phyloP scores from a whole-genome alignment of 371 early-diverging fungal species.

The Encephalitozoon hellem region DNA sequence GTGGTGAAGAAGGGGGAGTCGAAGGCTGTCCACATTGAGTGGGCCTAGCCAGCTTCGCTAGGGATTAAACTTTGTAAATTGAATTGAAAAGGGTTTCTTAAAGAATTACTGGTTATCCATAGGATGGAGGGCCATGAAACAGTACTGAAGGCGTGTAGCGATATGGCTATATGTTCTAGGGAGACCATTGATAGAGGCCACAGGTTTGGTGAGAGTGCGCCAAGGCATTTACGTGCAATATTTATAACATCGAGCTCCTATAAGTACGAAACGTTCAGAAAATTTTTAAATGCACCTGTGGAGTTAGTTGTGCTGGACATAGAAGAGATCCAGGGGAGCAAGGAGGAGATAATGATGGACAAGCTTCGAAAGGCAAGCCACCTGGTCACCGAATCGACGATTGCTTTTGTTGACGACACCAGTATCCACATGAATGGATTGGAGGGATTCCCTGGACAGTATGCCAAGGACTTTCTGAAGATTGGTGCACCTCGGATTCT shows the following conservation, averaged over 20 bases:
- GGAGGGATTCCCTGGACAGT: conserved; percentile 48
- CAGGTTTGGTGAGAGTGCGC: not conserved
- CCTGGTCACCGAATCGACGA: not conserved
- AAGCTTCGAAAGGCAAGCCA: conserved; percentile 20
- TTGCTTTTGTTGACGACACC: conserved; percentile 36
- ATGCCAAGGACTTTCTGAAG: conserved; percentile 41
- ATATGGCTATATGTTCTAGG: not conserved
- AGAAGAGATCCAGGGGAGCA: conserved; percentile 42
- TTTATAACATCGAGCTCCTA: not conserved
- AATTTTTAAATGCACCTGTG: not conserved
- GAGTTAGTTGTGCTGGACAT: conserved; percentile 10
- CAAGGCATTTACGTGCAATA: not conserved
- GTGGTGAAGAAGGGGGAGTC: conserved; percentile 35
- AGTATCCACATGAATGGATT: conserved; percentile 28
- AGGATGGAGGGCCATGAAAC: not conserved
- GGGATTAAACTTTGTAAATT: not conserved
- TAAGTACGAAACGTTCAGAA: not conserved
- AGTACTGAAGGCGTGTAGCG: too few species aligned
- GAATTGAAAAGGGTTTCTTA: not conserved
- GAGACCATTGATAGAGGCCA: not conserved
- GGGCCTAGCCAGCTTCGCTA: conserved; percentile 2
- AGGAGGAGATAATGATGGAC: conserved; percentile 27
- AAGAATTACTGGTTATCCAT: not conserved
- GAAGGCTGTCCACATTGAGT: conserved; percentile 46
- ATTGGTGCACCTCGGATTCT: conserved; percentile 28